These are phyloP conservation scores for Acacia melanoxylon DNA, from an alignment of 306 rosid species.

Conservation along the genomic window DNA sequence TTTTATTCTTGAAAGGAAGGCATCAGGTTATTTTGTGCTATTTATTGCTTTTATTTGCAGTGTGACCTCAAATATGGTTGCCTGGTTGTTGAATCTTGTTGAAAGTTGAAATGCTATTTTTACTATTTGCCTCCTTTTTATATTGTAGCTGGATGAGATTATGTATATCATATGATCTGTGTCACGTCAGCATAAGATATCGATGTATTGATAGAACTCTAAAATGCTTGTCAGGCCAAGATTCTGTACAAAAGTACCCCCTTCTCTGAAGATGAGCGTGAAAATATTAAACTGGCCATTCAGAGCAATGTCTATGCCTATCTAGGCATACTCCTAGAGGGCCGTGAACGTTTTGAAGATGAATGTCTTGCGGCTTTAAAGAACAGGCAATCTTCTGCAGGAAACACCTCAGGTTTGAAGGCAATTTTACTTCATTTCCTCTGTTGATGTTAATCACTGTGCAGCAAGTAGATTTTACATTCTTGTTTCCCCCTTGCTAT, in stretches of 20 bases:
- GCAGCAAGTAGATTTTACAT: not conserved
- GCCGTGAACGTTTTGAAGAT: constrained; percentile 97
- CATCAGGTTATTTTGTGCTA: not conserved
- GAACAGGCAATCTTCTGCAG: constrained; percentile 44
- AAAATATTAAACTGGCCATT: constrained; percentile 77
- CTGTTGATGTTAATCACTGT: constrained; percentile 35
- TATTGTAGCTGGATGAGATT: constrained; percentile 3
- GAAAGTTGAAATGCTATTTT: constrained; percentile 1
- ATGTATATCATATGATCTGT: not conserved
- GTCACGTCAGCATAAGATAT: constrained; percentile 11
- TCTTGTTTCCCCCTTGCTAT: constrained; percentile 7
- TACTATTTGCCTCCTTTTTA: not conserved
- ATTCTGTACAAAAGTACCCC: constrained; percentile 81
- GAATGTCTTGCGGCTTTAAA: constrained; percentile 56
- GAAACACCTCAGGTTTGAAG: constrained; percentile 50
- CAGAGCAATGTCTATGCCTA: constrained; percentile 89
- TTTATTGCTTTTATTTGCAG: constrained; percentile 21
- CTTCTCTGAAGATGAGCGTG: constrained; percentile 84
- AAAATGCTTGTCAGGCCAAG: constrained; percentile 69
- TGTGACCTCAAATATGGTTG: not conserved
- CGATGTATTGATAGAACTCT: constrained; percentile 22
- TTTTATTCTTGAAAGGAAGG: not conserved
- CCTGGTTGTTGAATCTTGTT: constrained; percentile 15
- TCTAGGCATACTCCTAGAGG: constrained; percentile 95
- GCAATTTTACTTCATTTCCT: constrained; percentile 23